Evolutionary conservation across 352 stramenopile species (phyloP), one percentile per base, ranked within the genome.

Genomic region (Pythium folliculosum): DNA sequence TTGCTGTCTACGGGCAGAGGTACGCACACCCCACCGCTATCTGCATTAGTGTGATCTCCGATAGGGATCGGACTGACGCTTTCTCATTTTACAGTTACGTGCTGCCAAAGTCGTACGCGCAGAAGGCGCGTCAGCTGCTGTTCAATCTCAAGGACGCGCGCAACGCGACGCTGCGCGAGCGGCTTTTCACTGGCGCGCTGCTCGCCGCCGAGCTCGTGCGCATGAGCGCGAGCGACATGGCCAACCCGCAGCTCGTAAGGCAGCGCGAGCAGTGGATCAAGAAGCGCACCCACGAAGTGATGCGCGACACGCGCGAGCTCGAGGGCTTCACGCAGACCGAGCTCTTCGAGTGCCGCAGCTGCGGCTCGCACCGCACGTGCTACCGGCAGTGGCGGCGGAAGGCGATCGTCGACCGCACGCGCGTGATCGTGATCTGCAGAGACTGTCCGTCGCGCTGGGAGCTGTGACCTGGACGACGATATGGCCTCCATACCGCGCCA

Each of bases 231-330:
- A 77, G 73, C 23, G 84, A 92, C 68, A 92, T 95, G 87, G 87
- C 87, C n/a, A 95, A 95, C 62, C 87, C 87, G 32, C 84, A 93
- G 62, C 72, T 95, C 37, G 87, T 90, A 27, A 81, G 77, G 0
- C 84, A 95, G 44, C 83, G 87, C 16, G 86, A 92, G 53, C 82
- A 92, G 64, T 95, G 87, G 84, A 93, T 95, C 62, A 88, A 80
- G 73, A 92, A 93, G 55, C 85, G 87, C 37, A 95, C 87, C 5
- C 76, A 86, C 72, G 85, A 95, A 61, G 87, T 95, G 25, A 95
- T 90, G 82, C 83, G 87, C 19, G 74, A 92, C 63, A 71, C 76
- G 37, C 76, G 78, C 4, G 82, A 86, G 49, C 73, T 80, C 19
- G 81, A 92, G 3, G 84, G 85, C 38, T 90, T 92, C 62, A 80